Base-by-base conservation (phyloP, 2,329 filamentous ascomycete genomes). In the Aspergillus texensis region DNA sequence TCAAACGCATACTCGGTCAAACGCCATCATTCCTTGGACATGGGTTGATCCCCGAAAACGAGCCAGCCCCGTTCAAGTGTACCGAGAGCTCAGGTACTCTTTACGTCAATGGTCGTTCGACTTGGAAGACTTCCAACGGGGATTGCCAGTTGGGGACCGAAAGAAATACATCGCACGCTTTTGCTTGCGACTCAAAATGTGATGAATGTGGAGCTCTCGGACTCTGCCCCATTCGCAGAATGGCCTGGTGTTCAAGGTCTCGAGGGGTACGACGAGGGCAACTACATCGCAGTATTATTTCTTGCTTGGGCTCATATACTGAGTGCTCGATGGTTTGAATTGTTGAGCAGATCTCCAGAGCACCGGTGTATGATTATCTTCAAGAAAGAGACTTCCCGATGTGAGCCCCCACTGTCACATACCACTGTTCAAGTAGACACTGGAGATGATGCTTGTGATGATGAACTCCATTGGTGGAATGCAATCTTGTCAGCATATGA, bases 291-390 rank as follows among this genome's bases (percentile, higher is more conserved):
- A 3, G 60, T 70, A 1, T 60, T 73, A 16, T 69, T 64, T 39
- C 34, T 41, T 72, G 70, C 70, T 52, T 73, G 70, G 68, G 67
- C 70, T 10, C 71, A 72, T 65, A 68, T 73, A 2, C 24, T 71
- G 32, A 72, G 68, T 53, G 67, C 64, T 50, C 58, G 65, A 58
- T 74, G 67, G 69, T 67, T 63, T 53, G 69, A 72, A 57, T 60
- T 68, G 34, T 68, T 71, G 28, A 34, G 36, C 48, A 58, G 59
- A 32, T 73, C 69, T 39, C 46, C 45, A 1, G 64, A 64, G 6
- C 69, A 72, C 26, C 53, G 62, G 46, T 71, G 68, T 60, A 45
- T 41, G 45, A 61, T 65, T 21, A 24, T 30, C 9, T 28, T 36
- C 16, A 24, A 19, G 19, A 67, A 67, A 43, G 54, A 28, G n/a